Base-by-base conservation (phyloP, 2,329 filamentous ascomycete species). In the Cadophora sp. region DNA sequence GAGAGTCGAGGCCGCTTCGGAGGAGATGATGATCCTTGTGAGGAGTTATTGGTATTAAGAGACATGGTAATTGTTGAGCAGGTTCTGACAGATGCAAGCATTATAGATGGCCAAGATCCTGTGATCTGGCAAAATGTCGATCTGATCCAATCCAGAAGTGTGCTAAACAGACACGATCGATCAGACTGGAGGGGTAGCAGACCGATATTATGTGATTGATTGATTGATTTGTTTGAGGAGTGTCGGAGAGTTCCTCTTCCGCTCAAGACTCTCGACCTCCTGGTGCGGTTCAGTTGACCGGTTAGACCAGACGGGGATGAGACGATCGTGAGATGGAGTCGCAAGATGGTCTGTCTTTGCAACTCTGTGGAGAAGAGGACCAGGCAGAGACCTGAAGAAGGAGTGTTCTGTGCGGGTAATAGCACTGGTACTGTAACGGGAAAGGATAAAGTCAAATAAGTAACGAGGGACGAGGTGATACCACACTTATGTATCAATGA, bases 1-100 rank as follows among this genome's bases (percentile, higher is more conserved):
- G 85, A 86, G 70, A 90, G 79, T 75, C 86, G 82, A 2, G 88
- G 87, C 76, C 77, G 70, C 62, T 78, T 78, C n/a, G 73, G 71
- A 31, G 77, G 71, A 29, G 75, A 76, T 14, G 73, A 71, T 26
- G 73, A 68, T 48, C 68, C 67, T 51, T 48, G 19, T 48, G 43
- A 43, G 12, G 73, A 62, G 26, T 74, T 50, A 58, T 69, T 65
- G 26, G 75, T 50, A 58, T 69, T 63, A 31, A 74, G 66, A 68
- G 76, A 75, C 76, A 78, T 76, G 16, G 65, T 76, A 63, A 71
- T 56, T 68, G 75, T 62, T 65, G 72, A 65, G 60, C 67, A 74
- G 37, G 72, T 68, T 66, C 65, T 69, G 46, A 72, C 67, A 67
- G 75, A 67, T 69, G 71, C 69, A 68, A 76, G 68, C 73, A 77